A percentile compares a stretch with the other conserved stretches of the same genome.
phyloP scores from a whole-genome alignment of 768 basidiomycete species.

The Lanmaoa rubissima region DNA sequence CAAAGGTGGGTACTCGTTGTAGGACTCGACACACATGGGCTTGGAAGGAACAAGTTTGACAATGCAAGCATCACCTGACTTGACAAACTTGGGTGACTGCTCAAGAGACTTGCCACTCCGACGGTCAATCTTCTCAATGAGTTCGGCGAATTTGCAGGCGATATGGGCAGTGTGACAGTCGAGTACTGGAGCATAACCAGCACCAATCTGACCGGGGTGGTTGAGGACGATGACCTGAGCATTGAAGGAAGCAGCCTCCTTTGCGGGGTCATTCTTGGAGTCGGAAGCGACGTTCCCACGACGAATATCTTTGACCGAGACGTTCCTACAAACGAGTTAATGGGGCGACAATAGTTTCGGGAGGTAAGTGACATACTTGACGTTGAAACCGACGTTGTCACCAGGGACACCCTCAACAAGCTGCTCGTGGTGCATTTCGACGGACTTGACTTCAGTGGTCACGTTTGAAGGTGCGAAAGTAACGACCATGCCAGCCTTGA shows the following conservation, averaged over 20 bases:
- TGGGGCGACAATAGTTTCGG: not conserved
- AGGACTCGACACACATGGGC: slow-evolving; percentile 94
- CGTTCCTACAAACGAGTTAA: slow-evolving; percentile 66
- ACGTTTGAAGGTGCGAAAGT: slow-evolving; percentile 96
- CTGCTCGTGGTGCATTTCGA: slow-evolving; percentile 99
- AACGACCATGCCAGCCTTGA: slow-evolving; percentile 99
- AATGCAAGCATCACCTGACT: slow-evolving; percentile 99
- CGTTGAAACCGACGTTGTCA: slow-evolving; percentile 99
- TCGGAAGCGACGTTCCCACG: slow-evolving; percentile 99
- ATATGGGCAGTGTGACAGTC: slow-evolving; percentile 99
- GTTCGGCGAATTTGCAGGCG: slow-evolving; percentile 98
- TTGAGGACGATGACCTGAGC: slow-evolving; percentile 99
- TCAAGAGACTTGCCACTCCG: slow-evolving; percentile 95
- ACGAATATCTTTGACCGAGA: slow-evolving; percentile 99
- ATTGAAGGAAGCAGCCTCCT: slow-evolving; percentile 98
- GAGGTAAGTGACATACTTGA: slow-evolving; percentile 60
- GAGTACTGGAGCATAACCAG: slow-evolving; percentile 97
- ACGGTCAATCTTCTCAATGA: slow-evolving; percentile 99
- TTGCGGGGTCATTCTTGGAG: slow-evolving; percentile 99
- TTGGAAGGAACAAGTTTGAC: slow-evolving; percentile 96
- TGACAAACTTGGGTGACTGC: slow-evolving; percentile 92
- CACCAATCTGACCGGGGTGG: slow-evolving; percentile 99
- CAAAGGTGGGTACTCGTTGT: slow-evolving; percentile 97
- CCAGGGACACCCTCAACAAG: slow-evolving; percentile 92
- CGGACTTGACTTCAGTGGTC: slow-evolving; percentile 99